These are phyloP conservation scores for Pythium vanterpoolii DNA, from an alignment of 352 stramenopile genomes.

Conservation along the genomic window DNA sequence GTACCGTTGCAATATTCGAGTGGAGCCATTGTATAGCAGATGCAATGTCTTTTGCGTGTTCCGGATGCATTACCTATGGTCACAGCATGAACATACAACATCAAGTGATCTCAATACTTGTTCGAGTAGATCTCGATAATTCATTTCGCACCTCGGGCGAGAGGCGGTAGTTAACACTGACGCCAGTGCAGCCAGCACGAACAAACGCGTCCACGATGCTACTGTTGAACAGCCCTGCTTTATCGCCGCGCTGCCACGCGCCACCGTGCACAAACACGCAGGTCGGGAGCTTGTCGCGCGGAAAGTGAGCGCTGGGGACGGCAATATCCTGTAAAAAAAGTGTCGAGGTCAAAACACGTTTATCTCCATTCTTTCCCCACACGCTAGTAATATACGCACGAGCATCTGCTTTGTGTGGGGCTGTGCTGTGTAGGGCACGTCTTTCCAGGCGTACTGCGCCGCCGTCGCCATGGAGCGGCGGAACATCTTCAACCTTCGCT, in stretches of 20 bases:
- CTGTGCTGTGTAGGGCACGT: constrained; percentile 51
- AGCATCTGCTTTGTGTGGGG: constrained; percentile 49
- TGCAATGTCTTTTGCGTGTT: constrained; percentile 64
- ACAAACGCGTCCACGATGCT: constrained; percentile 64
- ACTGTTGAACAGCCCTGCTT: constrained; percentile 57
- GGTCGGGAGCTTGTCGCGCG: constrained; percentile 38
- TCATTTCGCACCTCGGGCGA: constrained; percentile 54
- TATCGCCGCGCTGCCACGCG: constrained; percentile 83
- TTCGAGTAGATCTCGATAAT: neutral
- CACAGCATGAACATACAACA: neutral
- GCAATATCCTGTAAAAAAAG: constrained; percentile 48
- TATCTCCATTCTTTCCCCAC: neutral
- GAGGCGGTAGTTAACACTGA: constrained; percentile 80
- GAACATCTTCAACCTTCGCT: constrained; percentile 17
- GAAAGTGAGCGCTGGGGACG: constrained; percentile 33
- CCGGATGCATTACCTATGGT: constrained; percentile 45
- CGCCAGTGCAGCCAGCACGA: constrained; percentile 44
- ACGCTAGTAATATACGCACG: constrained; percentile 14
- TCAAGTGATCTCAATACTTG: neutral
- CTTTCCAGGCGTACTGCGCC: constrained; percentile 54
- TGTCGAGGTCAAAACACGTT: neutral
- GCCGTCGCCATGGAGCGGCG: constrained; percentile 26
- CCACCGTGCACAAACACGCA: constrained; percentile 84
- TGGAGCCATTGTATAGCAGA: constrained; percentile 61
- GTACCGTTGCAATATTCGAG: constrained; percentile 63